These are phyloP conservation scores for Gorgonomyces haynaldii DNA, from an alignment of 192 early-diverging fungal genomes.

Conservation along the genomic window DNA sequence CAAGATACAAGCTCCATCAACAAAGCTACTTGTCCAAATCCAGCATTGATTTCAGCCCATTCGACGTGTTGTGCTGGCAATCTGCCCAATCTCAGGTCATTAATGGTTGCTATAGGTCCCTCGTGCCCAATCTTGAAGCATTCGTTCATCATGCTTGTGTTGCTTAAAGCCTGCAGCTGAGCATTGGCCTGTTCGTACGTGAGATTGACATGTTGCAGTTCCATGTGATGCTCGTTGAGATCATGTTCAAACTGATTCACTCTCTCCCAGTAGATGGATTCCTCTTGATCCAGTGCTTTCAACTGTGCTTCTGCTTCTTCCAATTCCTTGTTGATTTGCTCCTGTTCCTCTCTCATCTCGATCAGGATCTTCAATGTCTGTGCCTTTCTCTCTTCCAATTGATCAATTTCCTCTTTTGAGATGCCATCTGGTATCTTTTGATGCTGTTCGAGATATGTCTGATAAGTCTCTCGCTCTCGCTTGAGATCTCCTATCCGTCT, in stretches of 20 bases:
- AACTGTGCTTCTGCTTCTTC: conserved; percentile 10
- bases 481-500: conserved; percentile 55
- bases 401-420: conserved; percentile 40
- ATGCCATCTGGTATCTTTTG: conserved; percentile 19
- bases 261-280: conserved; percentile 59
- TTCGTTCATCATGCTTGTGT: conserved; percentile 93
- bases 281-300: conserved; percentile 19
- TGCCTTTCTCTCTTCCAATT: conserved; percentile 28
- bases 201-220: conserved; percentile 67
- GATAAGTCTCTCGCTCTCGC: conserved; percentile 66
- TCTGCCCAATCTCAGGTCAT: conserved; percentile 82
- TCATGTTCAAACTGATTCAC: conserved; percentile 60
- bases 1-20: too few relatives aligned
- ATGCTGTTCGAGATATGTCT: conserved; percentile 40
- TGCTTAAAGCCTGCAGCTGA: conserved; percentile 73
- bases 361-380: conserved; percentile 32
- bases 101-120: conserved; percentile 84
- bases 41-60: conserved; percentile 95
- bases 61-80: conserved; percentile 69
- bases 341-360: conserved; percentile 41
- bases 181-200: conserved; percentile 63
- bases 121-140: conserved; percentile 79
- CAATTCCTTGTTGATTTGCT: conserved; percentile 38
- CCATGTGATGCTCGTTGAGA: conserved; percentile 53
- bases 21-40: conserved; percentile 80